These are phyloP conservation scores for Paxillus rubicundulus DNA, from an alignment of 768 basidiomycete genomes.

Conservation along the genomic window DNA sequence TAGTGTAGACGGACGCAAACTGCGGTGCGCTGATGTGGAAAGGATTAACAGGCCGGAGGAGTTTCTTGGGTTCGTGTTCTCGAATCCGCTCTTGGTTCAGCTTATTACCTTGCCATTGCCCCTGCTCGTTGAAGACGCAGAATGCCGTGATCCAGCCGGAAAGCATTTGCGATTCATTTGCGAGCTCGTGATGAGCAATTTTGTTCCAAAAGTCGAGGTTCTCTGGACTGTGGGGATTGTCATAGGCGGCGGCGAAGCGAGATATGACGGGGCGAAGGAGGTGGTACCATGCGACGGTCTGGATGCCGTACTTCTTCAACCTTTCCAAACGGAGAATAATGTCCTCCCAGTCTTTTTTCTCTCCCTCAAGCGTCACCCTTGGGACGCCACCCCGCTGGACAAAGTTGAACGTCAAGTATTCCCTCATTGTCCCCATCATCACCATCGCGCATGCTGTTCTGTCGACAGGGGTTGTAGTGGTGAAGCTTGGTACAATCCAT, in stretches of 20 bases:
- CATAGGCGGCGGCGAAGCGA: constrained; percentile 37
- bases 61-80: constrained; percentile 31
- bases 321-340: constrained; percentile 38
- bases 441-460: constrained; percentile 37
- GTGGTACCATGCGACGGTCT: constrained; percentile 37
- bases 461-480: constrained; percentile 43
- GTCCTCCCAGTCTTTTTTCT: constrained; percentile 37
- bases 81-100: constrained; percentile 29
- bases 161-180: constrained; percentile 31
- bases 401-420: constrained; percentile 39
- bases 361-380: constrained; percentile 43
- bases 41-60: constrained; percentile 29
- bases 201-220: constrained; percentile 41
- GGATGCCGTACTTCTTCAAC: constrained; percentile 37
- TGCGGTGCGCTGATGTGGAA: constrained; percentile 22
- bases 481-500: constrained; percentile 44
- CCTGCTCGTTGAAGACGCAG: constrained; percentile 31
- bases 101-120: constrained; percentile 31
- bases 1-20: constrained; percentile 26
- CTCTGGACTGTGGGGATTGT: constrained; percentile 24
- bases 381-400: constrained; percentile 40
- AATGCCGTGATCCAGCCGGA: constrained; percentile 42
- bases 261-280: constrained; percentile 40
- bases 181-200: constrained; percentile 27
- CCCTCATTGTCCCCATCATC: constrained; percentile 43